A percentile compares a stretch with the other conserved stretches of the same genome.
Evolutionary conservation across 148 eudicot genomes (phyloP).

Genomic region (Hydrangea macrophylla): DNA sequence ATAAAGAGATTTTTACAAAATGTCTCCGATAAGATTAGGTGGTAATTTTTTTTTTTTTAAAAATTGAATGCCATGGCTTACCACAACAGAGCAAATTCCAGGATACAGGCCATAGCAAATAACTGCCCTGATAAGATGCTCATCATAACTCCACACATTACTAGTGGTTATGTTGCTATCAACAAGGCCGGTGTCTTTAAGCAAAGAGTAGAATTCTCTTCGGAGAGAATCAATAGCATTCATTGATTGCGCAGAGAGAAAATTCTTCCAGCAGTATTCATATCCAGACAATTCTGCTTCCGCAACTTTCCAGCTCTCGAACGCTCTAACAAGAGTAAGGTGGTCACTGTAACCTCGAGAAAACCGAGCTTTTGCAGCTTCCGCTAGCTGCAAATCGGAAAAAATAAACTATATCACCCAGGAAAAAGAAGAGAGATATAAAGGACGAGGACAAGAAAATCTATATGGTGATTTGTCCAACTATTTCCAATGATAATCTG

Average conservation of each 20-base stretch:
- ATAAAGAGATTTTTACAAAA: too few species aligned
- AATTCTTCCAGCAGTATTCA: slow-evolving; percentile 97
- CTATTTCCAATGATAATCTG: too few species aligned
- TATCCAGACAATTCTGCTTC: slow-evolving; percentile 67
- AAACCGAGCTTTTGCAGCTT: slow-evolving; percentile 92
- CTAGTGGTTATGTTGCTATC: slow-evolving; percentile 53
- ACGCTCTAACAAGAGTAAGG: slow-evolving; percentile 91
- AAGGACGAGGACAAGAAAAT: not conserved
- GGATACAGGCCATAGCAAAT: slow-evolving; percentile 97
- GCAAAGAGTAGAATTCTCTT: slow-evolving; percentile 68
- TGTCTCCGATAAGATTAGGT: too few species aligned
- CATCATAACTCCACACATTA: slow-evolving; percentile 63
- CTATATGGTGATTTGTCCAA: too few species aligned
- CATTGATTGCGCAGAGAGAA: slow-evolving; percentile 86
- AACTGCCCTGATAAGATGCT: slow-evolving; percentile 74
- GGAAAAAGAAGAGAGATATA: not conserved
- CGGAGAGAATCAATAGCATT: slow-evolving; percentile 95
- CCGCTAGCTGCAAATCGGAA: slow-evolving; percentile 71
- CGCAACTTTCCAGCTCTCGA: slow-evolving; percentile 90
- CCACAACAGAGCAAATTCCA: slow-evolving; percentile 92
- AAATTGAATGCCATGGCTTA: slow-evolving; percentile 50
- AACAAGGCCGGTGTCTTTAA: slow-evolving; percentile 73
- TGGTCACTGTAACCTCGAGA: slow-evolving; percentile 82
- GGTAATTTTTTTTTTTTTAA: too few species aligned
- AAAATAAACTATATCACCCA: not conserved